Conservation (phyloP, 176 grass and related monocot genomes). For the Paspalum vaginatum region DNA sequence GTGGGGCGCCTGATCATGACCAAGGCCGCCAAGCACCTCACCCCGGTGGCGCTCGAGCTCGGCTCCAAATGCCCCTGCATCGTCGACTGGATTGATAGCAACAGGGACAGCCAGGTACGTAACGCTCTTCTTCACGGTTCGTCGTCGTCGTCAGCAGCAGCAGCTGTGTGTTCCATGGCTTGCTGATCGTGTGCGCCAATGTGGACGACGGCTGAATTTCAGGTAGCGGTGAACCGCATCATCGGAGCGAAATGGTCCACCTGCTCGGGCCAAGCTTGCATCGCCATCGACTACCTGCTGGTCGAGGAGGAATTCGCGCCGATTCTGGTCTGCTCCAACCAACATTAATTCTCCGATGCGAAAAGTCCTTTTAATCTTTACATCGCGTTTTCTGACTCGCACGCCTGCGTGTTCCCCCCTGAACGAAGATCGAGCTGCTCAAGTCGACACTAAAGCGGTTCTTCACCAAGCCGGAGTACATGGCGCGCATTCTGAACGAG, state of each 20-base stretch:
- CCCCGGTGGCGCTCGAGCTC: conserved; percentile 73
- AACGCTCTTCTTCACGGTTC: neutral
- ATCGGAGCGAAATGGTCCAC: conserved; percentile 72
- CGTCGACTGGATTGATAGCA: conserved; percentile 53
- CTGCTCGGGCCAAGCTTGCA: conserved; percentile 78
- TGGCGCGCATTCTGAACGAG: conserved; percentile 62
- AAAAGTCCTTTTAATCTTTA: neutral
- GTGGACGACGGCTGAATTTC: neutral
- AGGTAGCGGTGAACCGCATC: conserved; percentile 67
- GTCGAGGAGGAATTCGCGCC: conserved; percentile 75
- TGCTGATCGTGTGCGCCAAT: neutral
- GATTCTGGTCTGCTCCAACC: conserved; percentile 42
- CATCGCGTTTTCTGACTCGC: neutral
- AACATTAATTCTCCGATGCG: neutral
- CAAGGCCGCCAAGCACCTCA: conserved; percentile 81
- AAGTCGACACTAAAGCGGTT: conserved; percentile 60
- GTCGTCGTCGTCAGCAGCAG: too few species aligned
- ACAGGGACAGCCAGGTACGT: conserved; percentile 49
- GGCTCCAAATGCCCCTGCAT: conserved; percentile 91
- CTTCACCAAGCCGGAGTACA: conserved; percentile 44
- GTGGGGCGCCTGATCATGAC: conserved; percentile 76
- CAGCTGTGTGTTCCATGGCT: neutral
- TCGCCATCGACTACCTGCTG: conserved; percentile 80
- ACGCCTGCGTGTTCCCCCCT: neutral
- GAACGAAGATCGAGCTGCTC: conserved; percentile 66